Base-by-base conservation (phyloP, 345 rosid genomes). In the Firmiana major region DNA sequence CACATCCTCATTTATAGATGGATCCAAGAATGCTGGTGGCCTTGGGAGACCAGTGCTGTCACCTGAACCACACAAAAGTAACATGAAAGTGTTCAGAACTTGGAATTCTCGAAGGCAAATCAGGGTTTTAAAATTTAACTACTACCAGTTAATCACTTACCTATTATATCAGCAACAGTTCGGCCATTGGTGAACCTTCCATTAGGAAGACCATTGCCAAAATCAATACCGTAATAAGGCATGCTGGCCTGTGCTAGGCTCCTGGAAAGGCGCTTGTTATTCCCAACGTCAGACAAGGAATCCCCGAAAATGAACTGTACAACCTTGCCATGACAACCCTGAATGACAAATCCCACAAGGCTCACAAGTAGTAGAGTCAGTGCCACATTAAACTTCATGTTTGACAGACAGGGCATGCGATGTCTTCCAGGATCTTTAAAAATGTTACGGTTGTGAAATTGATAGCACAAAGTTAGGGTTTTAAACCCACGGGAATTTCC, bases 221-320 rank as follows among this genome's bases (percentile, higher is more conserved):
- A 92, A 79, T 95, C 99, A 48, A 95, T 93, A 13, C 99, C 99
- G 26, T 93, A 93, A 83, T 83, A 93, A 0, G 99, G 99, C 71
- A 93, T 71, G 83, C 81, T 90, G 9, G 98, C 98, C 75, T 86
- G 84, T 65, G 99, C 98, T 43, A 95, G 90, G 78, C 93, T 92
- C 85, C 75, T 83, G 22, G 90, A 77, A 42, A 95, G 88, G 76
- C 86, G 81, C 81, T 55, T 89, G 83, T 93, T 95, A 84, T 95
- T 95, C 2, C 99, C 99, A 0, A 89, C 96, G 68, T 95, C 99
- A 0, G 98, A 93, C 9, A 95, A 90, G 0, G 99, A 95, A 82
- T 95, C 99, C 4, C 99, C 99, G 51, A 95, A 95, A 65, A 95
- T 93, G 84, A 94, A 94, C 85, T 94, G 98, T 73, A 94, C 97